These are phyloP conservation scores for Teunomyces stri DNA, from an alignment of 805 yeast genomes.

Conservation along the genomic window DNA sequence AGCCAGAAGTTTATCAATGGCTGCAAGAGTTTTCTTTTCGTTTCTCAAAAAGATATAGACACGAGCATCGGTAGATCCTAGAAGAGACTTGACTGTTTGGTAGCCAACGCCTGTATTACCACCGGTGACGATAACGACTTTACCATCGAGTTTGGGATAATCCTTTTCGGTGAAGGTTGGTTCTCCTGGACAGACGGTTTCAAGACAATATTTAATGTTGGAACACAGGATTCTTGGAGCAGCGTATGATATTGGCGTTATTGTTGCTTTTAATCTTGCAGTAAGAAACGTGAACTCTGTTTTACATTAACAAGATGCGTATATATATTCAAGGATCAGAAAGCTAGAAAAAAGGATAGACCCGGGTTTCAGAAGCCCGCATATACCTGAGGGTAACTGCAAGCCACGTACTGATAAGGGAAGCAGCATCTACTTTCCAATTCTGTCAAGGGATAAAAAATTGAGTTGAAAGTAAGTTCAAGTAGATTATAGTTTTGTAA, in stretches of 20 bases:
- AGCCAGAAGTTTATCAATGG: constrained; percentile 22
- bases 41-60: constrained; percentile 37
- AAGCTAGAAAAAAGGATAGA: too few species aligned
- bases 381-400: too few species aligned
- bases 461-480: too few species aligned
- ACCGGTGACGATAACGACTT: constrained; percentile 41
- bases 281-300: too few species aligned
- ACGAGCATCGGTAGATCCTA: constrained; percentile 28
- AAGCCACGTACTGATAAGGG: too few species aligned
- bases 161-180: constrained; percentile 27
- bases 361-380: too few species aligned
- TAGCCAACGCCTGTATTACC: constrained; percentile 35
- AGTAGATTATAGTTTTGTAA: too few species aligned
- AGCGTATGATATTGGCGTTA: neutral
- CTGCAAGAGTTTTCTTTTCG: constrained; percentile 25
- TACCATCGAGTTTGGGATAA: constrained; percentile 36
- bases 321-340: too few species aligned
- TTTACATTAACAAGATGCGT: too few species aligned
- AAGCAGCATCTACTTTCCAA: too few species aligned
- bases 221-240: constrained; percentile 2
- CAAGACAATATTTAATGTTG: constrained; percentile 1
- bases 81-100: constrained; percentile 28
- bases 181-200: constrained; percentile 4
- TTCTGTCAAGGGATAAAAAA: too few species aligned
- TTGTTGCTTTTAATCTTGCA: too few species aligned